Percentiles rank a stretch among this genome's conserved stretches.
Evolutionary conservation across 768 basidiomycete genomes (phyloP).

Genomic region (Mycena galopus): DNA sequence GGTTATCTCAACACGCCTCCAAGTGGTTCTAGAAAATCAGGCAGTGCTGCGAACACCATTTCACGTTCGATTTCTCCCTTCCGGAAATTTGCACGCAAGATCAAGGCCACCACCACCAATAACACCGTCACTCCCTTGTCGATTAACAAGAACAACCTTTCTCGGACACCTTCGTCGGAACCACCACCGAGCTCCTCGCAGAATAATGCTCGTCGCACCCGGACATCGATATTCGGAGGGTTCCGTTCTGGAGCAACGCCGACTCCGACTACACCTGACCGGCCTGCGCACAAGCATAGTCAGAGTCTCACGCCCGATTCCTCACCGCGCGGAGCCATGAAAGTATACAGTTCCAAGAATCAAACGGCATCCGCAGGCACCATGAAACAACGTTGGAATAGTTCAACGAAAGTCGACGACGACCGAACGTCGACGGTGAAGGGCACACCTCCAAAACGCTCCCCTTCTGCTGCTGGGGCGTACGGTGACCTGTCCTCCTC

Average conservation of each 20-base stretch:
- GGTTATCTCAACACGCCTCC: conserved; percentile 78
- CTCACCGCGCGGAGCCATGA: conserved; percentile 64
- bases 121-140: conserved; percentile 60
- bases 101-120: conserved; percentile 59
- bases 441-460: conserved; percentile 63
- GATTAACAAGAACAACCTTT: conserved; percentile 56
- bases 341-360: conserved; percentile 55
- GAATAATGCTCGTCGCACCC: conserved; percentile 63
- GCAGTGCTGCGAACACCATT: conserved; percentile 66
- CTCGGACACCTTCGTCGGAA: conserved; percentile 66
- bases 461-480: conserved; percentile 60
- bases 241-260: conserved; percentile 59
- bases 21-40: conserved; percentile 56
- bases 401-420: conserved; percentile 83
- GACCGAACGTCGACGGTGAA: conserved; percentile 61
- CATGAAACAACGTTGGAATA: conserved; percentile 78
- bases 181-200: conserved; percentile 48
- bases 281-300: conserved; percentile 75
- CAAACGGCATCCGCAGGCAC: conserved; percentile 48
- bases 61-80: conserved; percentile 87
- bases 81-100: conserved; percentile 79
- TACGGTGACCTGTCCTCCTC: conserved; percentile 57
- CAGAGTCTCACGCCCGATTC: conserved; percentile 81
- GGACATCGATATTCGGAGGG: conserved; percentile 71
- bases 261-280: conserved; percentile 67